Percentiles rank a stretch among this genome's conserved stretches.
Evolutionary conservation across 768 basidiomycete genomes (phyloP).

Genomic region (Pulveroboletus sp.): DNA sequence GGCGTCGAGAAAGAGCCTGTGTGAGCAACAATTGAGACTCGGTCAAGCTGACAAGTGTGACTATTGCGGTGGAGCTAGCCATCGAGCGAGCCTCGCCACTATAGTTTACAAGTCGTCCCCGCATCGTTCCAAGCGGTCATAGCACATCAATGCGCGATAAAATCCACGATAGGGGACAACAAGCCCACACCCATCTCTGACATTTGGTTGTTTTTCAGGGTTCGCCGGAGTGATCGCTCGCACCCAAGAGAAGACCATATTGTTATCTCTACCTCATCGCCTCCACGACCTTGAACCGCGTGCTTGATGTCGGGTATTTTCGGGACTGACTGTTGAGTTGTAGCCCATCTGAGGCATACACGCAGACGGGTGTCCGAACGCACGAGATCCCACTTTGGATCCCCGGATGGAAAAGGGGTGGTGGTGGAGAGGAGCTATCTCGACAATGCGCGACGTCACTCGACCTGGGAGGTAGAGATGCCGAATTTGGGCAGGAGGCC

Average conservation of each 20-base stretch:
- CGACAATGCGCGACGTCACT: not conserved
- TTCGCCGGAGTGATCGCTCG: not conserved
- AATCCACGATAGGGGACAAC: not conserved
- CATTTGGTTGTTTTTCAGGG: not conserved
- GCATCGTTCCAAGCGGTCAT: not conserved
- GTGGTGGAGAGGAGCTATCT: not conserved
- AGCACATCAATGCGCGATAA: not conserved
- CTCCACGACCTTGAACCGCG: constrained; percentile 5
- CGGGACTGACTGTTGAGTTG: not conserved
- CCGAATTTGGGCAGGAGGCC: no score
- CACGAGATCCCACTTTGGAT: not conserved
- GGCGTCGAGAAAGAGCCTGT: not conserved
- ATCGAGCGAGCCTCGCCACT: not conserved
- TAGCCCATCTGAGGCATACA: not conserved
- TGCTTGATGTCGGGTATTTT: not conserved
- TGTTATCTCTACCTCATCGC: not conserved
- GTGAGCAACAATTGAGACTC: constrained; percentile 3
- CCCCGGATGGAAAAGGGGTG: not conserved
- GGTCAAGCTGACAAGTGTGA: constrained; percentile 1
- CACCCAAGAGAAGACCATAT: not conserved
- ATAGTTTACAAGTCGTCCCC: not conserved
- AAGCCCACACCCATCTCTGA: not conserved
- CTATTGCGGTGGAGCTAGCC: not conserved
- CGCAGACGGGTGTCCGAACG: constrained; percentile 1
- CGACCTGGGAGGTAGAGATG: no score